Conservation (phyloP, 2,329 filamentous ascomycete genomes). For the Penicillium paneum region DNA sequence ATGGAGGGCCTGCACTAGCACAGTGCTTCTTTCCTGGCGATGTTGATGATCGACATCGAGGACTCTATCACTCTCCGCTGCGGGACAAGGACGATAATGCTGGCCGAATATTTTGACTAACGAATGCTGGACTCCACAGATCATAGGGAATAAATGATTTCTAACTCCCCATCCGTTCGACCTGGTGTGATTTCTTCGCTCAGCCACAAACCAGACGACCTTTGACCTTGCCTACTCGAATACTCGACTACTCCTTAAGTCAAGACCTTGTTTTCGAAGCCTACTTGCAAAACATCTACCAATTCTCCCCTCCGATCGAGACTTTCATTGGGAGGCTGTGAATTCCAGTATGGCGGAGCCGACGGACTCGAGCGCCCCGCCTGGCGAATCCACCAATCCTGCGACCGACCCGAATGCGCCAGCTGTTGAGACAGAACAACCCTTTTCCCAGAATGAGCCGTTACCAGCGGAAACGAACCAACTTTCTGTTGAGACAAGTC, state of each 20-base stretch:
- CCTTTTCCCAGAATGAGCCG: constrained; percentile 20
- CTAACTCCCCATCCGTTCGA: constrained; percentile 18
- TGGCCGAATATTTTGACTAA: constrained; percentile 12
- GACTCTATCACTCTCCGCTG: neutral
- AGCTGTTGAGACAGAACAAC: constrained; percentile 10
- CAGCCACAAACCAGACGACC: constrained; percentile 19
- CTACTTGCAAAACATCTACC: neutral
- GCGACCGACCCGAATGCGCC: constrained; percentile 19
- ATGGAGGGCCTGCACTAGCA: constrained; percentile 2
- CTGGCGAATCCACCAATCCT: constrained; percentile 17
- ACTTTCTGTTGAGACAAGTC: neutral
- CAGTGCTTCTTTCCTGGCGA: neutral
- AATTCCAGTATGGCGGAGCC: constrained; percentile 22
- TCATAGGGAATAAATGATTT: constrained; percentile 27
- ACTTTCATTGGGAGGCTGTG: constrained; percentile 8
- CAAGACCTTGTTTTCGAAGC: neutral
- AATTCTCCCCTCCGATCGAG: neutral
- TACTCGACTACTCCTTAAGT: constrained; percentile 3
- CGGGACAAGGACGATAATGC: neutral
- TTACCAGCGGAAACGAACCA: constrained; percentile 13
- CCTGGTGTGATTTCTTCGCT: constrained; percentile 24
- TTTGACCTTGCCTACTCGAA: constrained; percentile 20
- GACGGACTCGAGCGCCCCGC: constrained; percentile 18
- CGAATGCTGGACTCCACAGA: constrained; percentile 10
- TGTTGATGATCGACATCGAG: neutral